Conservation (phyloP, 305 asterid species). For the Solanum hybrid region DNA sequence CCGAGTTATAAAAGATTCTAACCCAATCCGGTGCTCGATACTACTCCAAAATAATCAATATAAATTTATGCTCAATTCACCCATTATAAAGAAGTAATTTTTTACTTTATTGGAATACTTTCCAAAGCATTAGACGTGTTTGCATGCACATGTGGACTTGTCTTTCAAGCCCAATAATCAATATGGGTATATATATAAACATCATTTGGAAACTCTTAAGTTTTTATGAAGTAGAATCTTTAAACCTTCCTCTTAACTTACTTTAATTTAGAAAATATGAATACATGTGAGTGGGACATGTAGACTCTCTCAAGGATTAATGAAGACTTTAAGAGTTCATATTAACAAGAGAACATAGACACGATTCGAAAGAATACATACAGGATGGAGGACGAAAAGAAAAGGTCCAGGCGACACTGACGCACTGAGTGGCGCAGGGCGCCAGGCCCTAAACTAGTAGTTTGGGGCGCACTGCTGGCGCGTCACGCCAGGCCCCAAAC, state of each 20-base stretch:
- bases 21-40: neutral
- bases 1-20: neutral
- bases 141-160: neutral
- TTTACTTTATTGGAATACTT: neutral
- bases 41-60: neutral
- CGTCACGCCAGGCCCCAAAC: neutral
- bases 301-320: neutral
- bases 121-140: neutral
- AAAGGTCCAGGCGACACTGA: neutral
- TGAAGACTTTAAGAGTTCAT: neutral
- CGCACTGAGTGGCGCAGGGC: neutral
- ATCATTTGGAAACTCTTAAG: no score
- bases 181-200: no score
- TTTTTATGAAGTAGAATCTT: no score
- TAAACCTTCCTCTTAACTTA: no score
- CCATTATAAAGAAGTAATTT: neutral
- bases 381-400: neutral
- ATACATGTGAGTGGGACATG: neutral
- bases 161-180: neutral
- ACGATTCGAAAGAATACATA: neutral
- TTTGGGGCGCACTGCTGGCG: no score
- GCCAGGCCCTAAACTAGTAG: neutral
- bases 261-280: neutral
- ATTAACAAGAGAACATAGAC: neutral
- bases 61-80: neutral